A percentile compares a stretch with the other conserved stretches of the same genome.
Evolutionary conservation across 2,329 filamentous ascomycete species (phyloP).

Genomic region (Cladosporium halotolerans): DNA sequence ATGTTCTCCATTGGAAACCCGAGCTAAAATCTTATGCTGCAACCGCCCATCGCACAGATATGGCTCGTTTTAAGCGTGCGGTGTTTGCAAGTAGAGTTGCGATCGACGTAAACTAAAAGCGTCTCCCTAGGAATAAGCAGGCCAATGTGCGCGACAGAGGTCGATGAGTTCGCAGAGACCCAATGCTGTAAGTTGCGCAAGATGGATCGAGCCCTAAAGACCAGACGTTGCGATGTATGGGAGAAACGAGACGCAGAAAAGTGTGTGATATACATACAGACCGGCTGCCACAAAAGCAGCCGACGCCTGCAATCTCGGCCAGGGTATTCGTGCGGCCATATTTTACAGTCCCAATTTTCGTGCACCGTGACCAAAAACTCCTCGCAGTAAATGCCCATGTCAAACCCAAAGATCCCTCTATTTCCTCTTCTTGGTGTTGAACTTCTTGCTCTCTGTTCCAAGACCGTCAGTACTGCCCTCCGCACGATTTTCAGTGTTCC

Average conservation of each 20-base stretch:
- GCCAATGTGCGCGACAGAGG: too few relatives aligned
- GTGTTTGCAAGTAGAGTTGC: too few relatives aligned
- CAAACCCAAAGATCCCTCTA: neutral
- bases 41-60: too few relatives aligned
- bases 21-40: too few relatives aligned
- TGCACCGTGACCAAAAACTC: slow-evolving; percentile 6
- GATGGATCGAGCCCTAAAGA: too few relatives aligned
- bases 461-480: neutral
- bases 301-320: slow-evolving; percentile 1
- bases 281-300: neutral
- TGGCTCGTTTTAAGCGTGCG: too few relatives aligned
- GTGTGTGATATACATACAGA: slow-evolving; percentile 9
- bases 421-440: slow-evolving; percentile 14
- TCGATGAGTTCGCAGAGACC: too few relatives aligned
- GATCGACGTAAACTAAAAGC: too few relatives aligned
- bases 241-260: neutral
- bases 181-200: too few relatives aligned
- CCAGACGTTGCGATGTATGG: too few relatives aligned
- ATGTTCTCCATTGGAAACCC: too few relatives aligned
- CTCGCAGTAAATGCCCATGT: neutral
- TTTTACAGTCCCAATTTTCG: slow-evolving; percentile 5
- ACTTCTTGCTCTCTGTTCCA: slow-evolving; percentile 13
- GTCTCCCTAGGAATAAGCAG: too few relatives aligned
- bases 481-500: neutral
- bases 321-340: slow-evolving; percentile 8